phyloP scores from a whole-genome alignment of 2,329 filamentous ascomycete genomes.

The Karstenula rhodostoma region DNA sequence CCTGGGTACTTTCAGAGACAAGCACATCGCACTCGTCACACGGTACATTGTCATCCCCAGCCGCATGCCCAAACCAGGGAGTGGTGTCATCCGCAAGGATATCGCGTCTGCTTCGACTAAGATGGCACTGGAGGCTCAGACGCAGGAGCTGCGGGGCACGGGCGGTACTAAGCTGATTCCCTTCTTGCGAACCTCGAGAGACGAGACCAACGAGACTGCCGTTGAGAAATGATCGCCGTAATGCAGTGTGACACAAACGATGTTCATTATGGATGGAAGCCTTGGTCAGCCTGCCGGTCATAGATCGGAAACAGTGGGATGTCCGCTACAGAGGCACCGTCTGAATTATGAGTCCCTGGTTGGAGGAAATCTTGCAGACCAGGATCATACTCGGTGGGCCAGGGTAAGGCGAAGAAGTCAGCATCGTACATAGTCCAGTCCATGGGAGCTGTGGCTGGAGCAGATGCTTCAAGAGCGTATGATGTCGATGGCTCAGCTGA shows the following conservation, averaged over 20 bases:
- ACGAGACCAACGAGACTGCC: conserved; percentile 58
- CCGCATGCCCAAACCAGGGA: conserved; percentile 34
- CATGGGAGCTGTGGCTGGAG: conserved; percentile 20
- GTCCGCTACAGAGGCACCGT: conserved; percentile 40
- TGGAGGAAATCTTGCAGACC: conserved; percentile 42
- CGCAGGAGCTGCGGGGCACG: conserved; percentile 56
- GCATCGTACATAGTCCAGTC: conserved; percentile 46
- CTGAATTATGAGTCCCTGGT: conserved; percentile 38
- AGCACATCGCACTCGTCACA: conserved; percentile 62
- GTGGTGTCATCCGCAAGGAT: conserved; percentile 42
- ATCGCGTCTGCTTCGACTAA: conserved; percentile 58
- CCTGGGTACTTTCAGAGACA: conserved; percentile 58
- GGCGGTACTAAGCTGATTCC: conserved; percentile 63
- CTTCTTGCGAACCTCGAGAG: conserved; percentile 61
- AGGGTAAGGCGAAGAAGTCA: conserved; percentile 41
- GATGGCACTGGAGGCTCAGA: conserved; percentile 40
- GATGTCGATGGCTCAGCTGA: conserved; percentile 7
- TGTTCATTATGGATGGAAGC: conserved; percentile 19
- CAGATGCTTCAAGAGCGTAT: conserved; percentile 14
- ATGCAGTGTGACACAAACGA: background rate
- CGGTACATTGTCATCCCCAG: conserved; percentile 61
- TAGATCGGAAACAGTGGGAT: conserved; percentile 44
- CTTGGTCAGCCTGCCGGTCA: conserved; percentile 31
- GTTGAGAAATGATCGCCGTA: conserved; percentile 17
- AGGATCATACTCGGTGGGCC: conserved; percentile 42